These are phyloP conservation scores for Botrytis fabae DNA, from an alignment of 2,329 filamentous ascomycete genomes.

Conservation along the genomic window DNA sequence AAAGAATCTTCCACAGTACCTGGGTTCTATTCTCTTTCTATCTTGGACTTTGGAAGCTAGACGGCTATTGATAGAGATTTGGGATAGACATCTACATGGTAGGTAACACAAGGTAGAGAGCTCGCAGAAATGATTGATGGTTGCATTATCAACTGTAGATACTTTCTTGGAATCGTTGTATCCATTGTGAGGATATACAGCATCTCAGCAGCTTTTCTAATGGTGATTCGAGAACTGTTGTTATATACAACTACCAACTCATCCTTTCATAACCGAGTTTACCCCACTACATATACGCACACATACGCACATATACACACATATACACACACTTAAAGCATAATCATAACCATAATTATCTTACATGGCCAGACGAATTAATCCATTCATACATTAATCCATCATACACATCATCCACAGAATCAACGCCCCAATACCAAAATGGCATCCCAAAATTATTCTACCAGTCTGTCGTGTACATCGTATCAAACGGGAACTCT, in stretches of 20 bases:
- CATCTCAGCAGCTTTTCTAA: not conserved
- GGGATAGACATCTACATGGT: not conserved
- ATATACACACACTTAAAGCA: not conserved
- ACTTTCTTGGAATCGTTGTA: not conserved
- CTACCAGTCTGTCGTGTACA: constrained; percentile 7
- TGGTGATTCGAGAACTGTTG: not conserved
- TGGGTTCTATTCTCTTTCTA: not conserved
- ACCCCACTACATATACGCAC: not conserved
- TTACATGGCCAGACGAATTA: not conserved
- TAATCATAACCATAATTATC: not conserved
- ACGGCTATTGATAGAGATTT: not conserved
- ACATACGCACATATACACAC: not conserved
- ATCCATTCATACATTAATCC: not conserved
- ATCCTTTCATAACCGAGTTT: not conserved
- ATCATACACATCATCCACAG: not conserved
- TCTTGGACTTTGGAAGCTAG: not conserved
- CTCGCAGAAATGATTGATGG: not conserved
- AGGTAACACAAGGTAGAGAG: not conserved
- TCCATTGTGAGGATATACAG: not conserved
- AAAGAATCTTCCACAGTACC: not conserved
- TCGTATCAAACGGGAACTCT: not conserved
- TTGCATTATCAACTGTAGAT: not conserved
- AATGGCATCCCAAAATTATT: not conserved
- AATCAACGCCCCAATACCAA: not conserved
- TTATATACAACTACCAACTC: not conserved